Evolutionary conservation across 768 basidiomycete species (phyloP), one percentile per base, ranked within the genome.

Genomic region (Pleurotus pulmonarius): DNA sequence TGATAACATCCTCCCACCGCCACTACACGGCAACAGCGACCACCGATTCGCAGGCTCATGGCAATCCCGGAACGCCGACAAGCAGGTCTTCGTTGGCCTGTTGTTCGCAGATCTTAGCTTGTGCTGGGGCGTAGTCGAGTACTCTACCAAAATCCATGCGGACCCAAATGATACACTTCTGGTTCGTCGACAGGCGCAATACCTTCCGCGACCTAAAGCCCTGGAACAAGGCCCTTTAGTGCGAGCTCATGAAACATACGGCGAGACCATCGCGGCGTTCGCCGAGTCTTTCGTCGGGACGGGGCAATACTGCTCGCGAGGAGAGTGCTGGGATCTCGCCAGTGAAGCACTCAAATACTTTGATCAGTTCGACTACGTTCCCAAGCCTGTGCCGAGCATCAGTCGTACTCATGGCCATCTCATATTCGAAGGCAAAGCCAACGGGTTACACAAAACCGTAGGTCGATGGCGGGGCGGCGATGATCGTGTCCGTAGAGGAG

Each of bases 321-420:
- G 81, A 38, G 81, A 82, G 60, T 83, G 82, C 64, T 84, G 83
- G 83, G 81, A 83, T 68, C 64, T 85, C 29, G 82, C 83, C 13
- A 68, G 71, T 60, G 75, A 82, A 66, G 81, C 72, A 25, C 69
- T 85, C 55, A 71, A 73, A 54, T 69, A 73, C 46, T 74, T 77
- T 59, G 64, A 69, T 3, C 67, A 72, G 16, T 73, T 67, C 62
- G 73, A 75, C 49, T 75, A 75, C 57, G 67, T 75, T 43, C 74
- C 77, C 15, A 70, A 71, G 57, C 81, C 82, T 38, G 65, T 83
- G 13, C 75, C 73, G 41, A 78, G 75, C 59, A 71, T 79, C 26
- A 70, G 70, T 45, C 73, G 79, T 46, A 82, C 80, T 45, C 83
- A 85, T 59, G 82, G 83, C 0, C 80, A 83, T 60, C 71, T 83